A percentile compares a stretch with the other conserved stretches of the same genome.
Conservation (phyloP, 2,329 filamentous ascomycete species). For the Penicillium sp. region DNA sequence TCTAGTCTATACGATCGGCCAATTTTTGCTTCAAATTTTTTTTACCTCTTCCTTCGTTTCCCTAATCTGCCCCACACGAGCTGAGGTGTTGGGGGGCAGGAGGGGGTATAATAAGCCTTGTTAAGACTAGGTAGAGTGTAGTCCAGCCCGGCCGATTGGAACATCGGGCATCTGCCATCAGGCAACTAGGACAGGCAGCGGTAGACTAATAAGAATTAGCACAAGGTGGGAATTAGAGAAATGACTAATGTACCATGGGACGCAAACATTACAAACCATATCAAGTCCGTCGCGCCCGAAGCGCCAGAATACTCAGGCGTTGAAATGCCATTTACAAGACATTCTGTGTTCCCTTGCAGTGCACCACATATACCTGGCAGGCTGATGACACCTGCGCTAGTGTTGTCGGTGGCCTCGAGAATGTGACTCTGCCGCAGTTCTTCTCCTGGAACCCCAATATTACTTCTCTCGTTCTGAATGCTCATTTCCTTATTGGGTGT, state of each 20-base stretch:
- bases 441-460: too few relatives aligned
- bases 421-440: too few relatives aligned
- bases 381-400: too few relatives aligned
- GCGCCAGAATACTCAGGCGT: neutral
- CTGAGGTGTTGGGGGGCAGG: neutral
- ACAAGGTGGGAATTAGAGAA: neutral
- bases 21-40: neutral
- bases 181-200: neutral
- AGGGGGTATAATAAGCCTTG: slow-evolving; percentile 3
- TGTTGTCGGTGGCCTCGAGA: too few relatives aligned
- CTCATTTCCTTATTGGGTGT: too few relatives aligned
- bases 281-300: slow-evolving; percentile 15
- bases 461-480: too few relatives aligned
- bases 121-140: slow-evolving; percentile 6
- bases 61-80: neutral
- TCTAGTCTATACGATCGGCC: neutral
- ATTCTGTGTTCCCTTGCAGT: too few relatives aligned
- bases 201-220: neutral
- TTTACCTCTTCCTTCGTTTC: neutral
- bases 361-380: too few relatives aligned
- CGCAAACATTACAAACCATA: slow-evolving; percentile 10
- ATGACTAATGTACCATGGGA: neutral
- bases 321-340: neutral
- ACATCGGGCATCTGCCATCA: neutral
- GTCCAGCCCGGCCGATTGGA: neutral